Base-by-base conservation (phyloP, 441 rosid species). In the Raphanus hybrid region DNA sequence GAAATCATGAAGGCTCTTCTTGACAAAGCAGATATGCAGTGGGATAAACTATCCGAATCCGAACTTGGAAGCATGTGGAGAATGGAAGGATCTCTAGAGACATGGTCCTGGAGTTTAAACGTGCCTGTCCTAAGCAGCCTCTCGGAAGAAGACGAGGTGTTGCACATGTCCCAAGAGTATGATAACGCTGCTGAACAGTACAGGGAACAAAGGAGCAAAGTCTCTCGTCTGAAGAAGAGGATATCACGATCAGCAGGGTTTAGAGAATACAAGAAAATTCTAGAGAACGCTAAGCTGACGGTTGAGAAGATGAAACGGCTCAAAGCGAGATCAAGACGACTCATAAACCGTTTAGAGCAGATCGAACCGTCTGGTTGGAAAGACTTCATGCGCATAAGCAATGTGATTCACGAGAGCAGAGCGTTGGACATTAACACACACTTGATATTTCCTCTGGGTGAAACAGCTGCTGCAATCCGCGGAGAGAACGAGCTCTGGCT, bases 331-430 rank as follows among this genome's bases (percentile, higher is more conserved):
- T 89, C 97, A 0, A 88, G 81, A 45, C 92, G 96, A 35, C 80
- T 95, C 78, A 77, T 64, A 5, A 87, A 87, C 75, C 90, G 98
- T 62, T 78, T 93, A 58, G 87, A 89, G 81, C 92, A 88, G 78
- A 95, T 93, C 0, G 99, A 95, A 74, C 96, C 98, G 3, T 93
- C 99, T 64, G 97, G 98, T 20, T 95, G 99, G 96, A 95, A 95
- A 84, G 99, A 92, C 75, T 93, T 95, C 86, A 63, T 90, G 81
- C 90, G 85, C 60, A 85, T 95, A 80, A 91, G 95, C 85, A 88
- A 91, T 62, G 95, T 93, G 57, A 93, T 90, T 50, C 97, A 93
- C 72, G 96, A 93, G 84, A 81, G 85, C 37, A 86, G 93, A 78
- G 98, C 98, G 39, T 73, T 93, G 64, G 97, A 91, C 72, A 84